Percentiles rank a stretch among this genome's conserved stretches.
These are phyloP conservation scores for Paracorniculantispora psalliotae DNA, from an alignment of 2,329 filamentous ascomycete species.

Conservation along the genomic window DNA sequence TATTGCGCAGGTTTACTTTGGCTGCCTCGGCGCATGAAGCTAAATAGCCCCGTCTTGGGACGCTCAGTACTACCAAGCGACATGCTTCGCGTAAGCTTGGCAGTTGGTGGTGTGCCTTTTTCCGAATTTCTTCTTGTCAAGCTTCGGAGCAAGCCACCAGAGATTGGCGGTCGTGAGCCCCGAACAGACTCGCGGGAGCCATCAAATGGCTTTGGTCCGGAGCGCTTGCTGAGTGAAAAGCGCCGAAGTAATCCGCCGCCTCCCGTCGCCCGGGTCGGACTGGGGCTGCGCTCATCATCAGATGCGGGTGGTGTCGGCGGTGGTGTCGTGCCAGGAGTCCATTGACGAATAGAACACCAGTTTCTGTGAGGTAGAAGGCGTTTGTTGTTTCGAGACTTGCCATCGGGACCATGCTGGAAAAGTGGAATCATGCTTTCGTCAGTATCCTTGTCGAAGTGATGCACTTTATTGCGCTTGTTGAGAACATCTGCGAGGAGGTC, in stretches of 20 bases:
- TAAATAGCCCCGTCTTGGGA: slow-evolving; percentile 37
- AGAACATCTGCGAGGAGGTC: slow-evolving; percentile 85
- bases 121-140: slow-evolving; percentile 33
- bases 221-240: slow-evolving; percentile 35
- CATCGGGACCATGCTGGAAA: slow-evolving; percentile 84
- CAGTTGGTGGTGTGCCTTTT: slow-evolving; percentile 33
- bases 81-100: slow-evolving; percentile 50
- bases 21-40: slow-evolving; percentile 38
- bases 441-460: slow-evolving; percentile 69
- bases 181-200: slow-evolving; percentile 31
- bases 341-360: slow-evolving; percentile 89
- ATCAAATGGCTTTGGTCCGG: slow-evolving; percentile 34
- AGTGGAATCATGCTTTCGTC: slow-evolving; percentile 96
- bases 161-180: slow-evolving; percentile 46
- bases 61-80: slow-evolving; percentile 55
- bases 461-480: slow-evolving; percentile 84
- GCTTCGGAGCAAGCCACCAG: slow-evolving; percentile 43
- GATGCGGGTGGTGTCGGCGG: slow-evolving; percentile 58
- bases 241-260: slow-evolving; percentile 40
- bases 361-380: slow-evolving; percentile 83
- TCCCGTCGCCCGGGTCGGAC: slow-evolving; percentile 30
- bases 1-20: slow-evolving; percentile 22
- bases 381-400: slow-evolving; percentile 86
- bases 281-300: slow-evolving; percentile 39
- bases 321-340: slow-evolving; percentile 72